Percentiles rank a stretch among this genome's conserved stretches.
phyloP scores from a whole-genome alignment of 495 filamentous ascomycete species.

The Evansstolkia leycettana region DNA sequence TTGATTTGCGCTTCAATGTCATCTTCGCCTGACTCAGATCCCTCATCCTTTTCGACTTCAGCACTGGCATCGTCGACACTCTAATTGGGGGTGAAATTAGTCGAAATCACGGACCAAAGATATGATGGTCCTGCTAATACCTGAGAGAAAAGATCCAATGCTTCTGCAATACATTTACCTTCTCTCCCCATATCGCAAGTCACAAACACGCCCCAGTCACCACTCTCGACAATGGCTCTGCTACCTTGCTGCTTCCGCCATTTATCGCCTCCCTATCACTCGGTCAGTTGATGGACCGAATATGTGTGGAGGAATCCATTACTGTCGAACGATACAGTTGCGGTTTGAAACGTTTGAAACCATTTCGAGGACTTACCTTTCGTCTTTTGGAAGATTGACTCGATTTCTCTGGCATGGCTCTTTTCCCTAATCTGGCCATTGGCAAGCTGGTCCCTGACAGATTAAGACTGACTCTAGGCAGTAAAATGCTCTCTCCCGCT shows the following conservation, averaged over 20 bases:
- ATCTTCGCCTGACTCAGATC: conserved; percentile 27
- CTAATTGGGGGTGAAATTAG: conserved; percentile 1
- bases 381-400: conserved; percentile 19
- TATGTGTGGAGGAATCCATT: no score
- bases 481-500: no score
- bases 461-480: no score
- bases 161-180: conserved; percentile 60
- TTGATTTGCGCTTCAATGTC: conserved; percentile 79
- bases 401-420: conserved; percentile 18
- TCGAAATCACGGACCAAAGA: no score
- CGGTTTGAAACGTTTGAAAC: no score
- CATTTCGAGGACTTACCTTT: conserved; percentile 30
- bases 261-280: conserved; percentile 15
- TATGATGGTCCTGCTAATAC: conserved; percentile 27
- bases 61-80: conserved; percentile 14
- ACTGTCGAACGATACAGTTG: no score
- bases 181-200: conserved; percentile 79
- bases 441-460: no score
- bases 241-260: conserved; percentile 16
- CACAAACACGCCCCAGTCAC: conserved; percentile 77
- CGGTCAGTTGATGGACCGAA: not conserved
- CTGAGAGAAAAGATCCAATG: conserved; percentile 62
- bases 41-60: conserved; percentile 21
- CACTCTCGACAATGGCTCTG: conserved; percentile 45
- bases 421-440: conserved; percentile 19